Conservation (phyloP, 768 basidiomycete genomes). For the Boletus rubroflammeus region DNA sequence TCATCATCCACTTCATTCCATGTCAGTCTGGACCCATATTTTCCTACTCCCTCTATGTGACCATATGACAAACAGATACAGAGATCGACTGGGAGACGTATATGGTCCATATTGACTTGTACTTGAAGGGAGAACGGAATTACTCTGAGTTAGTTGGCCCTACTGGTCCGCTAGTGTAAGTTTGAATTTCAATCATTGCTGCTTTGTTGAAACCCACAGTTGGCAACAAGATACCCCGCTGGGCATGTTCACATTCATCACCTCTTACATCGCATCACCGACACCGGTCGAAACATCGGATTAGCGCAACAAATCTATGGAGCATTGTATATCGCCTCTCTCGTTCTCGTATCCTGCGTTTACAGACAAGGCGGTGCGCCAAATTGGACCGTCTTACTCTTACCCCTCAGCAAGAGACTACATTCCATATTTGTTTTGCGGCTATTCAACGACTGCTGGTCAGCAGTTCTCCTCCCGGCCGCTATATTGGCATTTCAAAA, state of each 20-base stretch:
- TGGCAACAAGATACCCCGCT: constrained; percentile 76
- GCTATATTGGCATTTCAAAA: constrained; percentile 64
- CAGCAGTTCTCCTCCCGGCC: constrained; percentile 59
- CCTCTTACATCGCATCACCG: constrained; percentile 60
- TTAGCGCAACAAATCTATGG: constrained; percentile 79
- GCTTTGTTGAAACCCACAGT: background rate
- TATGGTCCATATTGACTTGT: constrained; percentile 80
- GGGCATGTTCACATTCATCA: constrained; percentile 86
- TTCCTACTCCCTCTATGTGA: constrained; percentile 12
- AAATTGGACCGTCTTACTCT: constrained; percentile 67
- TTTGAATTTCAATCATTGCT: background rate
- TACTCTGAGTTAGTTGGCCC: constrained; percentile 83
- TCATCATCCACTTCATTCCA: constrained; percentile 77
- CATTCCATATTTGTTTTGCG: constrained; percentile 92
- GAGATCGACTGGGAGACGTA: constrained; percentile 99
- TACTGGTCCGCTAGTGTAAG: constrained; percentile 90
- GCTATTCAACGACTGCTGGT: constrained; percentile 95
- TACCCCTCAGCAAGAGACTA: constrained; percentile 87
- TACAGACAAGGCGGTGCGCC: constrained; percentile 62
- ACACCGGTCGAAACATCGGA: constrained; percentile 54
- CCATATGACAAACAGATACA: constrained; percentile 60
- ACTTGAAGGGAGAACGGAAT: constrained; percentile 76
- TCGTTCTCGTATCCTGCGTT: constrained; percentile 62
- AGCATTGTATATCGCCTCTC: constrained; percentile 63
- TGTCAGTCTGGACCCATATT: constrained; percentile 51